A percentile compares a stretch with the other conserved stretches of the same genome.
These are phyloP conservation scores for Tephrocybe sp. DNA, from an alignment of 768 basidiomycete genomes.

Conservation along the genomic window DNA sequence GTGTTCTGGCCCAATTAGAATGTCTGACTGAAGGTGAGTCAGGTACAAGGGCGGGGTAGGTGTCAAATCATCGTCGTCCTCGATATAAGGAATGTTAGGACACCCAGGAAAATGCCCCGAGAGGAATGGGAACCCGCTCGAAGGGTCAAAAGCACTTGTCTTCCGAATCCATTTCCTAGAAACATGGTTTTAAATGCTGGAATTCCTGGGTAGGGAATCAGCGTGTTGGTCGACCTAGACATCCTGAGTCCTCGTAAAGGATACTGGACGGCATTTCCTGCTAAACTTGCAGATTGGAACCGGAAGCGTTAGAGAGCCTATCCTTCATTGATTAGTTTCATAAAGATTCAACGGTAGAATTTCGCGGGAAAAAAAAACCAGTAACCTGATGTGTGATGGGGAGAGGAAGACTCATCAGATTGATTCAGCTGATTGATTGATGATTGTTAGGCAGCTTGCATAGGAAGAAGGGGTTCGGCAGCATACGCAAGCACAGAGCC, in stretches of 20 bases:
- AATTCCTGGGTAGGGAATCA: background rate
- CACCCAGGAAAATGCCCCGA: slow-evolving; percentile 7
- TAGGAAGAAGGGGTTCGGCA: no score
- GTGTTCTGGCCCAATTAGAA: slow-evolving; percentile 11
- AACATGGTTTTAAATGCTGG: slow-evolving; percentile 2
- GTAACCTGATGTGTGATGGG: no score
- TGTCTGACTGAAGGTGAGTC: slow-evolving; percentile 7
- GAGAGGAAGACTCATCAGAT: no score
- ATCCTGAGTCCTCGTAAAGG: slow-evolving; percentile 12
- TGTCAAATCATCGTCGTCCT: slow-evolving; percentile 13
- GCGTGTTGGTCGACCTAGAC: slow-evolving; percentile 6
- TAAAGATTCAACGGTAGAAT: no score
- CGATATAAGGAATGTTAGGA: slow-evolving; percentile 9
- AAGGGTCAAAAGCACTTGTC: slow-evolving; percentile 5
- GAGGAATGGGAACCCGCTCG: background rate
- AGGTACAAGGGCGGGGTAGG: background rate
- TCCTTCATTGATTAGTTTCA: background rate
- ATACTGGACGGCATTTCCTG: slow-evolving; percentile 6
- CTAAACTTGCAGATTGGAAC: slow-evolving; percentile 12
- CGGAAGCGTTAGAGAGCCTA: slow-evolving; percentile 9
- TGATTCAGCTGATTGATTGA: no score
- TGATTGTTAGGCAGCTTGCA: no score
- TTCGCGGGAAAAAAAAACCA: no score
- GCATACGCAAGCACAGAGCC: no score
- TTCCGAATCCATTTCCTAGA: slow-evolving; percentile 3